Conservation (phyloP, 495 filamentous ascomycete genomes). For the Neurospora pannonica region DNA sequence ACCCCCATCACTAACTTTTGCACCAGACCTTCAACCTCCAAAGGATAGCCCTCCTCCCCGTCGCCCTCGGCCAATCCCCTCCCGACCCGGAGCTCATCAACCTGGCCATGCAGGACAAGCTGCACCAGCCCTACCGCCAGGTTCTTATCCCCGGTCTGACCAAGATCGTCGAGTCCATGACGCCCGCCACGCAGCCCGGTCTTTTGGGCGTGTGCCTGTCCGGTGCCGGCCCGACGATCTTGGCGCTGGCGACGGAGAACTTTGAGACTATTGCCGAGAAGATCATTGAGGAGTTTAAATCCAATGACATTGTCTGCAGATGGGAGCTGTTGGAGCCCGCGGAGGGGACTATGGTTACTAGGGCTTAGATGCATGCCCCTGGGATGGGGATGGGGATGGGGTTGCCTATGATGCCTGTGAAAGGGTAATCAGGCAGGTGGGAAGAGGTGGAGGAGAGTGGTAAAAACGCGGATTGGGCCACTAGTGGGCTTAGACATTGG, state of each 20-base stretch:
- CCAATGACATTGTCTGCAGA: conserved; percentile 57
- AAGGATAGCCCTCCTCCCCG: conserved; percentile 76
- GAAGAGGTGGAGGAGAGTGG: background rate
- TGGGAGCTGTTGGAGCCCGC: conserved; percentile 88
- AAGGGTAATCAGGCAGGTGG: background rate
- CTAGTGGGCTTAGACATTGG: background rate
- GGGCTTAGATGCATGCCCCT: conserved; percentile 1
- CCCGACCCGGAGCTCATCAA: conserved; percentile 91
- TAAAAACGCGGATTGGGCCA: background rate
- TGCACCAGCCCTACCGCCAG: conserved; percentile 91
- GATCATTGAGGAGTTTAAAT: conserved; percentile 58
- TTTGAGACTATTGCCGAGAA: conserved; percentile 74
- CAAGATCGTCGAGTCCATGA: conserved; percentile 82
- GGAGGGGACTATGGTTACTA: conserved; percentile 61
- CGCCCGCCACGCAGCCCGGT: conserved; percentile 72
- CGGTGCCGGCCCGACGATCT: conserved; percentile 87
- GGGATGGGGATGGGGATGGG: background rate
- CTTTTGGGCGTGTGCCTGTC: conserved; percentile 87
- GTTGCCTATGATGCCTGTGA: background rate
- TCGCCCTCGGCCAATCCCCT: conserved; percentile 74
- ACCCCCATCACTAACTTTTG: background rate
- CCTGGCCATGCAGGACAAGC: conserved; percentile 92
- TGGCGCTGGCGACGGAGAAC: conserved; percentile 80
- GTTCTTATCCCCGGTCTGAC: conserved; percentile 81
- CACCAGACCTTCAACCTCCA: conserved; percentile 84